These are phyloP conservation scores for Austroboletus novae-zelandiae DNA, from an alignment of 1,284 basidiomycete species.

Conservation along the genomic window DNA sequence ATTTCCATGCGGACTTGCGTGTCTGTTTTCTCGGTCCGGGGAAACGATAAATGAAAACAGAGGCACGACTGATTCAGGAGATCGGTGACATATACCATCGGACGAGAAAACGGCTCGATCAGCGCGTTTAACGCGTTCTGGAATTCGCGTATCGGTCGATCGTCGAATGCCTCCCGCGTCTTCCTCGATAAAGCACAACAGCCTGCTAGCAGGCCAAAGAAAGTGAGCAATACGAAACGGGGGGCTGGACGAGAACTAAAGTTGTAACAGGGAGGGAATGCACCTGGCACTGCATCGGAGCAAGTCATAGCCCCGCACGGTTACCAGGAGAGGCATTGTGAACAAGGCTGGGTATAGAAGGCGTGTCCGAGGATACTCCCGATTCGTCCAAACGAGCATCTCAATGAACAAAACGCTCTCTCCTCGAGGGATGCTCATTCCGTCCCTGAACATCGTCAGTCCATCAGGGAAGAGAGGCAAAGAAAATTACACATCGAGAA, in stretches of 20 bases:
- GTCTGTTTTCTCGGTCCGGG: not conserved
- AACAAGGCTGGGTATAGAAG: not conserved
- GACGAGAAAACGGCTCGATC: not conserved
- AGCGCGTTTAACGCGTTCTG: too few relatives aligned
- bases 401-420: not conserved
- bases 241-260: not conserved
- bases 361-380: slow-evolving; percentile 4
- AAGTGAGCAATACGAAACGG: not conserved
- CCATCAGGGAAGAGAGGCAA: not conserved
- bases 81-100: not conserved
- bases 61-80: not conserved
- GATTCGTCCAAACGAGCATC: not conserved
- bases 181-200: not conserved
- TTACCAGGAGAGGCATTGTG: not conserved
- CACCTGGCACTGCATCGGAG: not conserved
- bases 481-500: not conserved
- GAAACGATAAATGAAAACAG: not conserved
- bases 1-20: not conserved
- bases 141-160: not conserved
- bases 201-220: not conserved
- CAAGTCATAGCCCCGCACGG: not conserved
- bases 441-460: not conserved
- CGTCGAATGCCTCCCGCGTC: not conserved
- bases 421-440: not conserved
- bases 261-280: not conserved